Base-by-base conservation (phyloP, 495 filamentous ascomycete species). In the Penicillium waksmanii region DNA sequence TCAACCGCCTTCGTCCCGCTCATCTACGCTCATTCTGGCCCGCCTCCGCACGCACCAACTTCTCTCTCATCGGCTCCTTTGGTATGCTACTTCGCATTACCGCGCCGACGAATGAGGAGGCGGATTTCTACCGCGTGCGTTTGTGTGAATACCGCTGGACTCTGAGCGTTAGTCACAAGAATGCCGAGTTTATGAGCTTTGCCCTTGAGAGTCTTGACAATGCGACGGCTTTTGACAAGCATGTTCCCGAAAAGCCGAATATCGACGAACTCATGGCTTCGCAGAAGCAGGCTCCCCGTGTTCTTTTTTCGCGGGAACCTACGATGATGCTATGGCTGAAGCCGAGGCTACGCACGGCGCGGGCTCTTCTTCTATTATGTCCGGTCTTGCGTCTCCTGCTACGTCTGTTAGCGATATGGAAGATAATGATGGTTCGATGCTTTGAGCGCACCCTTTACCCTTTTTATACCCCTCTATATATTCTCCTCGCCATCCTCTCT, bases 91-190 rank as follows among this genome's bases (percentile, higher is more conserved):
- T 98, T 0, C 93, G 91, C 82, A 90, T 93, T 25, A 95, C 92
- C 0, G 87, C 89, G 0, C 93, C 93, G 0, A 90, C 88, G 11
- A 81, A 84, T 18, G 94, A 98, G 72, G 95, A 98, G 74, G 91
- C 91, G 4, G 92, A 96, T n/a, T 98, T 96, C 82, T 98, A 98
- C 75, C 85, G 89, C 19, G 81, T 88, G 3, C 79, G 95, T 3
- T 79, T 97, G 11, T 85, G 85, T 57, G 95, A 98, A 78, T 97
- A 96, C 70, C 80, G 91, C 47, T 98, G 95, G 95, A 97, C 94
- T 2, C 77, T 98, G 59, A 87, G 86, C 36, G 93, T 98, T 34
- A 90, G 86, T 71, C 86, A 85, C 59, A 91, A 92, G 66, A 87
- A 88, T 40, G 93, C 93, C 25, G 84, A 87, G 56, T 88, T 97